Percentiles rank a stretch among this genome's conserved stretches.
Evolutionary conservation across 2,329 filamentous ascomycete genomes (phyloP).

Genomic region (Tolypocladium capitatum): DNA sequence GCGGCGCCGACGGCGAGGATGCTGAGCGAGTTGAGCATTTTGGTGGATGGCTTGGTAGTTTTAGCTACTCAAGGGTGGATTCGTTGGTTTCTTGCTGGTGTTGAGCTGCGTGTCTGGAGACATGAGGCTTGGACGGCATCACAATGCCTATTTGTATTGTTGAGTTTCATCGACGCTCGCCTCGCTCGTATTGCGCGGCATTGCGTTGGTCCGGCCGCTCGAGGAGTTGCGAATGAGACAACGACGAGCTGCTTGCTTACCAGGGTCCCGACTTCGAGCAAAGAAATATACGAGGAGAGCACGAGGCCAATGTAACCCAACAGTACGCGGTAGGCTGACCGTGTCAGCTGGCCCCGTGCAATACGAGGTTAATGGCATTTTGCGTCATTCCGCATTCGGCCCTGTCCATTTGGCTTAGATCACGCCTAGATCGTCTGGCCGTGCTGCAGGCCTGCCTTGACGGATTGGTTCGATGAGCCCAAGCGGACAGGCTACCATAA

Average conservation of each 20-base stretch:
- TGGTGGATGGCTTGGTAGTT: background rate
- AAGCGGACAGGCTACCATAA: background rate
- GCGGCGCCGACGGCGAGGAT: constrained; percentile 3
- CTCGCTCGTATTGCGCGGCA: background rate
- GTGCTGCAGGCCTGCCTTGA: background rate
- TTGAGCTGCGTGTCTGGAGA: background rate
- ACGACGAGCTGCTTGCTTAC: background rate
- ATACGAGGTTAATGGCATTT: background rate
- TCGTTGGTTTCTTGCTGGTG: background rate
- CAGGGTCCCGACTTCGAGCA: background rate
- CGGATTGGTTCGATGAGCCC: too few relatives aligned
- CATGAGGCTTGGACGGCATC: background rate
- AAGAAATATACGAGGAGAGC: background rate
- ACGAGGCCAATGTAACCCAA: background rate
- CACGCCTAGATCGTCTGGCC: background rate
- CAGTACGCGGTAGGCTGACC: background rate
- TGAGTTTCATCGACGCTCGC: background rate
- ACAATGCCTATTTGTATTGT: background rate
- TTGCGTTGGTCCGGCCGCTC: background rate
- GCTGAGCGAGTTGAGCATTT: constrained; percentile 7
- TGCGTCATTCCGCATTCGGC: background rate
- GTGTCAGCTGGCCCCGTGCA: background rate
- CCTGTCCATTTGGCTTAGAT: background rate
- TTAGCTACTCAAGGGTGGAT: background rate
- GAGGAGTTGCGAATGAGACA: background rate